Conservation (phyloP, 140 eudicot species). For the Stevia rebaudiana region DNA sequence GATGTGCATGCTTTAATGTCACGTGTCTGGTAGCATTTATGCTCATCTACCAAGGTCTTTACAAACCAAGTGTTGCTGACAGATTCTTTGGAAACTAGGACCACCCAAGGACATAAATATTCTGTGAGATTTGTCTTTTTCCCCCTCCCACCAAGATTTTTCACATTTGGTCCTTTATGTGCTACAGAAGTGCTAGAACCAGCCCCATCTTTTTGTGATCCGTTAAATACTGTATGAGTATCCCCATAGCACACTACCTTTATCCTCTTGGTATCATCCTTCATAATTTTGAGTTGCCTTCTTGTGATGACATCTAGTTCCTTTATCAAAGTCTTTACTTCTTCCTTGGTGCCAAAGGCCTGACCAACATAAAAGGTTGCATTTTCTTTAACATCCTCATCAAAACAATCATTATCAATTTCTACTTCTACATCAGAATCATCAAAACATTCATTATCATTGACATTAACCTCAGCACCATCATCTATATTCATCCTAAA, state of each 20-base stretch:
- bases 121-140: not conserved
- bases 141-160: not conserved
- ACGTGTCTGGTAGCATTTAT: not conserved
- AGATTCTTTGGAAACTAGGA: not conserved
- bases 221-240: not conserved
- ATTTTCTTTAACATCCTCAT: too few relatives aligned
- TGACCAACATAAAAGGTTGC: not conserved
- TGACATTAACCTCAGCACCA: too few relatives aligned
- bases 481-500: not conserved
- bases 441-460: too few relatives aligned
- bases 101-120: too few relatives aligned
- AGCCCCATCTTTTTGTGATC: not conserved
- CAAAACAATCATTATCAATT: not conserved
- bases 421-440: not conserved
- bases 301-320: not conserved
- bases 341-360: not conserved
- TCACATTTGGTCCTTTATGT: not conserved
- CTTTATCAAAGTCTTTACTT: not conserved
- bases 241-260: not conserved
- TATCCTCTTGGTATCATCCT: not conserved
- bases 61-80: not conserved
- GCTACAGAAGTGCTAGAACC: too few relatives aligned
- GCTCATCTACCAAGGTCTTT: not conserved
- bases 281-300: not conserved
- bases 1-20: not conserved